These are phyloP conservation scores for Lenzites betulinus DNA, from an alignment of 768 basidiomycete genomes.

Conservation along the genomic window DNA sequence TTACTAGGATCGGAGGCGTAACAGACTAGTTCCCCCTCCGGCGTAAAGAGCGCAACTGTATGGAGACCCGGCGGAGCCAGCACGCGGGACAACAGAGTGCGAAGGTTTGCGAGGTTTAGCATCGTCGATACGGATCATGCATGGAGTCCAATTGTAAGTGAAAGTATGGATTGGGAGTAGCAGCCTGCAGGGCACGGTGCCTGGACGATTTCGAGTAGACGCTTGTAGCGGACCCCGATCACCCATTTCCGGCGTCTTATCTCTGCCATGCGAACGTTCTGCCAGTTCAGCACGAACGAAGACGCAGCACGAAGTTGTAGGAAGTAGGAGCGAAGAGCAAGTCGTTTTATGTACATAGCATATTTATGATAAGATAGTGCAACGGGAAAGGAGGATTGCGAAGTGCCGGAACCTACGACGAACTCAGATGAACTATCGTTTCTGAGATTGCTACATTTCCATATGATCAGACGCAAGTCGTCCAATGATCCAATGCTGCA, in stretches of 20 bases:
- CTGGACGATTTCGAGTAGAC: background rate
- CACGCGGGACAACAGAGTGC: slow-evolving; percentile 63
- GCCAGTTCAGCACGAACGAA: too few relatives aligned
- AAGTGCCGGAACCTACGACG: background rate
- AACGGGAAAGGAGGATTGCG: background rate
- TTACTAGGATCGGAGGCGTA: slow-evolving; percentile 56
- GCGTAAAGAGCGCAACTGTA: slow-evolving; percentile 70
- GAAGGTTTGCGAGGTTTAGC: slow-evolving; percentile 70
- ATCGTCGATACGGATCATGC: slow-evolving; percentile 37
- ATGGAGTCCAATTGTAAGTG: background rate
- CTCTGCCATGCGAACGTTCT: too few relatives aligned
- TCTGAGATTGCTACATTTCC: slow-evolving; percentile 2
- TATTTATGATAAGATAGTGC: slow-evolving; percentile 18
- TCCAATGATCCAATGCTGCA: background rate
- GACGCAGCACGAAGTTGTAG: too few relatives aligned
- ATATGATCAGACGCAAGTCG: background rate
- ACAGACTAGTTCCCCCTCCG: slow-evolving; percentile 74
- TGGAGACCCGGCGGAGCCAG: slow-evolving; percentile 63
- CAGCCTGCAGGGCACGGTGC: too few relatives aligned
- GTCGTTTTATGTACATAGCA: slow-evolving; percentile 8
- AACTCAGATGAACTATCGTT: background rate
- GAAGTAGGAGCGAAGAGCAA: too few relatives aligned
- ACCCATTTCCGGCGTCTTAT: background rate
- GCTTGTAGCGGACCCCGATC: slow-evolving; percentile 5
- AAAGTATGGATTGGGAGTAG: background rate